A percentile compares a stretch with the other conserved stretches of the same genome.
phyloP scores from a whole-genome alignment of 192 early-diverging fungal species.

The Backusella sp. region DNA sequence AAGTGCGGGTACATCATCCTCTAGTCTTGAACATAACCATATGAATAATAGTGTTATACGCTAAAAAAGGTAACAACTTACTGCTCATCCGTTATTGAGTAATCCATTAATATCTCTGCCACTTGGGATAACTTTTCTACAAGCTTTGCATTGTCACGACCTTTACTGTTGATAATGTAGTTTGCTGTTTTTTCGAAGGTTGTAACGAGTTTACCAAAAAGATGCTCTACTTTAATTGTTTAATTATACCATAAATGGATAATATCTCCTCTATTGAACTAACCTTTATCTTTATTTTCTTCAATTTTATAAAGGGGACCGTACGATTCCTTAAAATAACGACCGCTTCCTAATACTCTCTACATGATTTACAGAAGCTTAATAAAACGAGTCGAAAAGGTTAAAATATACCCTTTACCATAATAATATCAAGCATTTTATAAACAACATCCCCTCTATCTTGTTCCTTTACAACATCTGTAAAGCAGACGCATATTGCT shows the following conservation, averaged over 20 bases:
- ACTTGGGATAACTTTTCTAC: background rate
- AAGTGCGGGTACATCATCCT: background rate
- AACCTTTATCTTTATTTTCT: background rate
- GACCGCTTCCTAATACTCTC: background rate
- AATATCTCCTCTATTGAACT: background rate
- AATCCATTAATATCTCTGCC: background rate
- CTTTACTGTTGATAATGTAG: background rate
- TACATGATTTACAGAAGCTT: background rate
- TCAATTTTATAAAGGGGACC: background rate
- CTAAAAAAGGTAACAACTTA: background rate
- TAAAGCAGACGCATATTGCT: background rate
- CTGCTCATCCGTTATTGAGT: background rate
- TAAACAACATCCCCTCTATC: background rate
- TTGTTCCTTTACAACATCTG: background rate
- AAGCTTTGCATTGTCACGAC: background rate
- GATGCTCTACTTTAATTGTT: background rate
- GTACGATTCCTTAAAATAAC: background rate
- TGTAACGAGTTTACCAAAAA: background rate
- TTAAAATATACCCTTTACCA: background rate
- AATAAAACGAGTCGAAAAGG: background rate
- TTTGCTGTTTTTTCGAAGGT: background rate
- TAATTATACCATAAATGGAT: background rate
- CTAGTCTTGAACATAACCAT: background rate
- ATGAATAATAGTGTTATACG: background rate
- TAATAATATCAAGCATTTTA: slow-evolving; percentile 1